Evolutionary conservation across 495 filamentous ascomycete species (phyloP).

Genomic region (Lasiosphaeria hispida): DNA sequence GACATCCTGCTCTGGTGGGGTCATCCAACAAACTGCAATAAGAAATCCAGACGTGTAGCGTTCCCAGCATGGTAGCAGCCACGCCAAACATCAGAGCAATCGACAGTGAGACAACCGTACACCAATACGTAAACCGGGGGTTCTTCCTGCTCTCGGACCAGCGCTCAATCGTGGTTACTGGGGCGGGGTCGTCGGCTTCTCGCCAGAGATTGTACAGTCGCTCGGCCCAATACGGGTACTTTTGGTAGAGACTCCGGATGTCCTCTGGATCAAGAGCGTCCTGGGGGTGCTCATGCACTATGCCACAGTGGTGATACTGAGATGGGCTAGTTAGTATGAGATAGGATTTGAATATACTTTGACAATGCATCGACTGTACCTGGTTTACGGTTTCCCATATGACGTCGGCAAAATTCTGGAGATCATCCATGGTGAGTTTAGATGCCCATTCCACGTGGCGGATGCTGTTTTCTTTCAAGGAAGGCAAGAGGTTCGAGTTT

Average conservation of each 20-base stretch:
- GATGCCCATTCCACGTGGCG: too few relatives aligned
- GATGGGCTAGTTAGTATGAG: too few relatives aligned
- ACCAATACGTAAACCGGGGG: slow-evolving; percentile 20
- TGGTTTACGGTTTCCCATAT: too few relatives aligned
- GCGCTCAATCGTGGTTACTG: slow-evolving; percentile 11
- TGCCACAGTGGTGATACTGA: too few relatives aligned
- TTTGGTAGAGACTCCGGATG: slow-evolving; percentile 8
- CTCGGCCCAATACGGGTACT: slow-evolving; percentile 15
- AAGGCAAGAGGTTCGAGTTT: too few relatives aligned
- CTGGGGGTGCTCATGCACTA: not conserved
- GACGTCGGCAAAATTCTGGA: too few relatives aligned
- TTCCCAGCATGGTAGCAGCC: slow-evolving; percentile 9
- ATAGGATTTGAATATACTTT: too few relatives aligned
- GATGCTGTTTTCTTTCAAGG: too few relatives aligned
- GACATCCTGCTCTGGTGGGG: slow-evolving; percentile 1
- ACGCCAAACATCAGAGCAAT: slow-evolving; percentile 15
- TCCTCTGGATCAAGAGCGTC: slow-evolving; percentile 7
- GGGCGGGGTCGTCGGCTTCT: slow-evolving; percentile 17
- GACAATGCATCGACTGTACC: too few relatives aligned
- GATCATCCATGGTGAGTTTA: too few relatives aligned
- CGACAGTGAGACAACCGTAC: slow-evolving; percentile 9
- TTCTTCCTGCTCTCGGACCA: slow-evolving; percentile 16
- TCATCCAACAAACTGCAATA: slow-evolving; percentile 13
- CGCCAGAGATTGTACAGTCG: slow-evolving; percentile 11
- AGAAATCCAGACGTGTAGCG: slow-evolving; percentile 15